Base-by-base conservation (phyloP, 2,329 filamentous ascomycete genomes). In the Alternaria dauci region DNA sequence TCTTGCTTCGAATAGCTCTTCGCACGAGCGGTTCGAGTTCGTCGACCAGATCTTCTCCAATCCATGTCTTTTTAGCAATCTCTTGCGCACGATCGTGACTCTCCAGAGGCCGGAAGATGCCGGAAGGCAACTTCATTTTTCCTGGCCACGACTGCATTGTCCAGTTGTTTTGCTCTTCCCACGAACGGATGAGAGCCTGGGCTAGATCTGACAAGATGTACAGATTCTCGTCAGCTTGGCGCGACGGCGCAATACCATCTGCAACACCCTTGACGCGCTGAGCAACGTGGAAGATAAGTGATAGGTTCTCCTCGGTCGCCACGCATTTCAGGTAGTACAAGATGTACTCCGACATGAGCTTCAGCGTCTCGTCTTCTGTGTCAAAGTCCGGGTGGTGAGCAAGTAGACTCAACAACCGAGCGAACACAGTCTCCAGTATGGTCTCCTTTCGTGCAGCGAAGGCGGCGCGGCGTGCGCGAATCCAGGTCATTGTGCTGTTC, bases 311-410 rank as follows among this genome's bases (percentile, higher is more conserved):
- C 76, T 96, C 91, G 0, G 89, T 94, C 9, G 92, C 92, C 18
- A 97, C 89, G 38, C 89, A 88, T 63, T 86, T 89, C 47, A 98
- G 84, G 75, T 96, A 99, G 80, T 94, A 97, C 42, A 97, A 78
- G 59, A 99, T 89, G 77, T 98, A 99, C 69, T 89, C 89, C 6
- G 92, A 89, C 76, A 96, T 94, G 73, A 97, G 92, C 44, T 89
- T 84, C 50, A 97, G 81, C 48, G 93, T 90, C 14, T 88, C 85
- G 2, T 88, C 79, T 6, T 78, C 75, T 4, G 61, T 71, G 30
- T 86, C 88, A 68, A 94, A 97, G 77, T 99, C 95, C 1, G 94
- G 94, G 76, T 99, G 95, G 76, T 98, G 94, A 5, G 94, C 94
- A 43, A 99, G 85, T 43, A 99, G 82, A 50, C 93, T 95, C 53